These are phyloP conservation scores for Umbilicus rupestris DNA, from an alignment of 164 flowering plant species.

Conservation along the genomic window DNA sequence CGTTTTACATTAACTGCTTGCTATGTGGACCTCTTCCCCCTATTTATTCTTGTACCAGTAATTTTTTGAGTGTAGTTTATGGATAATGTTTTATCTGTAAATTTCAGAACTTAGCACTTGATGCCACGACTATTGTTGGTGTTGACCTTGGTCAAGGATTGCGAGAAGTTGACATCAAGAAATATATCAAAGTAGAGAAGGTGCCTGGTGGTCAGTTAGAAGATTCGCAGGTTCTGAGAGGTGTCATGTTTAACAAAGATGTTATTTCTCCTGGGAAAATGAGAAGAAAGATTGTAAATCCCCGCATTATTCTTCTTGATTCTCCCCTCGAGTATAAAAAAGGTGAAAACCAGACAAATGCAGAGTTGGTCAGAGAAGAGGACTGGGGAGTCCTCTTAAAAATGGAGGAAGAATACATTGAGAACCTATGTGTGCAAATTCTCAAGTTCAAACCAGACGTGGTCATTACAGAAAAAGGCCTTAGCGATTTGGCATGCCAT, in stretches of 20 bases:
- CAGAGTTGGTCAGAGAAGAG: conserved; percentile 83
- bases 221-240: conserved; percentile 79
- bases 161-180: conserved; percentile 87
- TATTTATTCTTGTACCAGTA: neutral
- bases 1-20: too few relatives aligned
- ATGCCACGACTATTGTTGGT: conserved; percentile 79
- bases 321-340: conserved; percentile 92
- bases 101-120: conserved; percentile 78
- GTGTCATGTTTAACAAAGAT: conserved; percentile 95
- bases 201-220: conserved; percentile 94
- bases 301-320: conserved; percentile 85
- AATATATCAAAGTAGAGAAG: conserved; percentile 88
- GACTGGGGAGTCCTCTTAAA: conserved; percentile 81
- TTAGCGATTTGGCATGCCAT: conserved; percentile 94
- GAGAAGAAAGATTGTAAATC: conserved; percentile 86
- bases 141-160: conserved; percentile 89
- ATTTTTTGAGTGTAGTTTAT: neutral
- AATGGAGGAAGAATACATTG: conserved; percentile 90
- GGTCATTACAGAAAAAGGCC: conserved; percentile 91
- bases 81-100: neutral
- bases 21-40: too few relatives aligned
- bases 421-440: conserved; percentile 61
- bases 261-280: conserved; percentile 94
- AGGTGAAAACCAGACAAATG: conserved; percentile 96
- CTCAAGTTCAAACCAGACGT: conserved; percentile 84